These are phyloP conservation scores for Fusarium fujikuroi DNA, from an alignment of 2,329 filamentous ascomycete species.

Conservation along the genomic window DNA sequence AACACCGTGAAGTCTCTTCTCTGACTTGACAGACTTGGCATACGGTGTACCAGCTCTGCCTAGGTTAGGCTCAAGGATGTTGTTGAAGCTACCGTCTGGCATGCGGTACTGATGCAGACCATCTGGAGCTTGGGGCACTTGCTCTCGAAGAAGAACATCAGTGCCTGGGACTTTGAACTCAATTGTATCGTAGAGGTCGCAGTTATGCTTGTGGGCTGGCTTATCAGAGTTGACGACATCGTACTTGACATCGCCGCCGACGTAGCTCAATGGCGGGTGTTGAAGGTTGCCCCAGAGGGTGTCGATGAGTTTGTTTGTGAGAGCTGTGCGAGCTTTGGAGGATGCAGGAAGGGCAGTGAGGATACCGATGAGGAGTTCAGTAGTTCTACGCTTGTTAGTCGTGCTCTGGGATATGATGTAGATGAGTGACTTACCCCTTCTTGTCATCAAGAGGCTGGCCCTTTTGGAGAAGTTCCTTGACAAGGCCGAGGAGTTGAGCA, in stretches of 20 bases:
- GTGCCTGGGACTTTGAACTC: constrained; percentile 54
- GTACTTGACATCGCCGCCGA: constrained; percentile 55
- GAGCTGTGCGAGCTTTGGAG: constrained; percentile 47
- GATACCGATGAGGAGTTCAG: constrained; percentile 54
- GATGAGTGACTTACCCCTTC: constrained; percentile 48
- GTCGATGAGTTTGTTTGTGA: constrained; percentile 63
- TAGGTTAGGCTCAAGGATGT: constrained; percentile 69
- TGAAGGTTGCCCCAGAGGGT: constrained; percentile 65
- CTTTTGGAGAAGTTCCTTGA: constrained; percentile 50
- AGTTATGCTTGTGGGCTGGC: constrained; percentile 49
- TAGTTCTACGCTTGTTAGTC: constrained; percentile 48
- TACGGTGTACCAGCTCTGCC: constrained; percentile 75
- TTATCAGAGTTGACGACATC: constrained; percentile 48
- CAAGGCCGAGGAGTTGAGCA: constrained; percentile 46
- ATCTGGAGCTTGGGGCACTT: constrained; percentile 51
- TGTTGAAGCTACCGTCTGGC: constrained; percentile 61
- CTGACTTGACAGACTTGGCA: constrained; percentile 71
- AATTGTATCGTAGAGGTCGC: constrained; percentile 48
- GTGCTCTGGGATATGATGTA: neutral
- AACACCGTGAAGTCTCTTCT: constrained; percentile 65
- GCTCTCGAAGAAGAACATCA: constrained; percentile 50
- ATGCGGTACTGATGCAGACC: constrained; percentile 50
- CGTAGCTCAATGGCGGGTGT: constrained; percentile 62
- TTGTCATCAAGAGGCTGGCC: constrained; percentile 69
- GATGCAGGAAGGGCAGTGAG: constrained; percentile 51